A percentile compares a stretch with the other conserved stretches of the same genome.
phyloP scores from a whole-genome alignment of 2,329 filamentous ascomycete species.

The Aschersonia sp. region DNA sequence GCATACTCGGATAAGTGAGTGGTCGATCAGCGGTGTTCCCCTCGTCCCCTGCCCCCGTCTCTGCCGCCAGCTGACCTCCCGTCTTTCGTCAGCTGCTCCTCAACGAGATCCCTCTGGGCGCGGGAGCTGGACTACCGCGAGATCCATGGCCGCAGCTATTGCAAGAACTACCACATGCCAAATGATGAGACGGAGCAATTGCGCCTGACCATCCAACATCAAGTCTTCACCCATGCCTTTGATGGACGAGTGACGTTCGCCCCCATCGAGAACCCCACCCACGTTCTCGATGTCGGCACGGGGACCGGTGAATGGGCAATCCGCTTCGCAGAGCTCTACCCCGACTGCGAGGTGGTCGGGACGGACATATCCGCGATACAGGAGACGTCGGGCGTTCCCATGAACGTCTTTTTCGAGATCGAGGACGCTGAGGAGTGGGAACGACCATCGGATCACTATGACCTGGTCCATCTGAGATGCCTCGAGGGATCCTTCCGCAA shows the following conservation, averaged over 20 bases:
- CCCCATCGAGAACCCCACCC: conserved; percentile 21
- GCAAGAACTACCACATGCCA: conserved; percentile 48
- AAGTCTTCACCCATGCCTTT: conserved; percentile 42
- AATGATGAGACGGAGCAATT: conserved; percentile 53
- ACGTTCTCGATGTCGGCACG: conserved; percentile 42
- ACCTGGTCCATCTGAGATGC: conserved; percentile 41
- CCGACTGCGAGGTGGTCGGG: conserved; percentile 40
- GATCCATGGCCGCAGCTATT: conserved; percentile 49
- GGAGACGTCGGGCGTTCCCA: conserved; percentile 38
- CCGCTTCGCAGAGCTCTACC: conserved; percentile 37
- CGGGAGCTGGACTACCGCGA: conserved; percentile 39
- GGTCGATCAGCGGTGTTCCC: not conserved
- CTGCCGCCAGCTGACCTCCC: not conserved
- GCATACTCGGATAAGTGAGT: conserved; percentile 24
- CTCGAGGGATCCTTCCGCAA: conserved; percentile 41
- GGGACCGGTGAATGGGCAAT: conserved; percentile 39
- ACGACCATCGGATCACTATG: conserved; percentile 33
- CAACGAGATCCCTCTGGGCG: conserved; percentile 33
- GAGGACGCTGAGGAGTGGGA: conserved; percentile 48
- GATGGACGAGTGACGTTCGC: conserved; percentile 29
- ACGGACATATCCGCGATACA: conserved; percentile 43
- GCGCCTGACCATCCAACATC: conserved; percentile 45
- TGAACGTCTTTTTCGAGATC: conserved; percentile 45
- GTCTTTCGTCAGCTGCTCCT: conserved; percentile 19
- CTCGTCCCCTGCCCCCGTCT: not conserved